Evolutionary conservation across 768 basidiomycete genomes (phyloP).

Genomic region (Ephemerocybe angulata): DNA sequence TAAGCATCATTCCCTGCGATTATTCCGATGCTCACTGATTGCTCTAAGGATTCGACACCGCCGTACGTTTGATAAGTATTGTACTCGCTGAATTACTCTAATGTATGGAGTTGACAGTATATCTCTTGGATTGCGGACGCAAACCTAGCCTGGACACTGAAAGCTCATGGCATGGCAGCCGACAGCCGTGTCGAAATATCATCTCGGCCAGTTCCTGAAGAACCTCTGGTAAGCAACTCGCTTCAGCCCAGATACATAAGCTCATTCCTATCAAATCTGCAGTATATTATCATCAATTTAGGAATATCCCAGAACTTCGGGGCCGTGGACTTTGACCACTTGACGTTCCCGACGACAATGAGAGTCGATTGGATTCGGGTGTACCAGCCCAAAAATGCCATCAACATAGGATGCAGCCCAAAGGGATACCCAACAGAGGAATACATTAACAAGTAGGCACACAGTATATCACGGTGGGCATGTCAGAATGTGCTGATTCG

Average conservation of each 20-base stretch:
- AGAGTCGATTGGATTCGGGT: constrained; percentile 85
- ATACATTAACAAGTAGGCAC: constrained; percentile 77
- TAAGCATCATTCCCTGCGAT: not conserved
- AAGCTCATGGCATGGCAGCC: constrained; percentile 56
- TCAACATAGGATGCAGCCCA: constrained; percentile 87
- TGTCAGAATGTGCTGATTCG: no score
- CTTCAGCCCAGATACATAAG: not conserved
- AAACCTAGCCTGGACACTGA: constrained; percentile 66
- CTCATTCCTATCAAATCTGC: not conserved
- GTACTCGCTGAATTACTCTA: constrained; percentile 1
- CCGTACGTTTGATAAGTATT: no score
- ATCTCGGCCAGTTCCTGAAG: constrained; percentile 69
- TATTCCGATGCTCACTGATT: not conserved
- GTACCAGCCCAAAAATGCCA: constrained; percentile 68
- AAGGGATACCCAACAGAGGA: constrained; percentile 69
- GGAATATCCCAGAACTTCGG: constrained; percentile 82
- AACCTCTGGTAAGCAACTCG: constrained; percentile 63
- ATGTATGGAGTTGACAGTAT: constrained; percentile 43
- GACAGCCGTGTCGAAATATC: constrained; percentile 56
- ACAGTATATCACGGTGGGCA: no score
- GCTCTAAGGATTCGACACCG: constrained; percentile 44
- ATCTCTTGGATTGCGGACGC: constrained; percentile 74
- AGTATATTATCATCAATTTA: constrained; percentile 85
- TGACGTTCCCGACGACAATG: constrained; percentile 74
- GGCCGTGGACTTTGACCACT: constrained; percentile 61